Conservation (phyloP, 163 green algal genomes). For the Chlorella variabilis region DNA sequence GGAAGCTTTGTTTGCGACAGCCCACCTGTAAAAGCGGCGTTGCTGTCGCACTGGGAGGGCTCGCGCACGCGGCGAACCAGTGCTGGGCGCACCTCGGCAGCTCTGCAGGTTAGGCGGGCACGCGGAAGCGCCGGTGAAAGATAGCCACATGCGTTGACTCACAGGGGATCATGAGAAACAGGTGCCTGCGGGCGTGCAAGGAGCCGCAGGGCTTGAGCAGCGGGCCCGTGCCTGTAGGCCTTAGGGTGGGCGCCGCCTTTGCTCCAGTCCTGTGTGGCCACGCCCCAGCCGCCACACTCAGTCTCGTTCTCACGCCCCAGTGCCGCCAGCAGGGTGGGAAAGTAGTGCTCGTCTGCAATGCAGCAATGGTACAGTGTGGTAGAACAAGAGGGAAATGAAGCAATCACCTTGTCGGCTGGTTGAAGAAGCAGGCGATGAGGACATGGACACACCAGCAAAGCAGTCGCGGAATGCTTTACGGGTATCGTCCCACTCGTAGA, state of each 20-base stretch:
- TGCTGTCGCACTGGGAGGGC: neutral
- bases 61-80: neutral
- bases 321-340: slow-evolving; percentile 76
- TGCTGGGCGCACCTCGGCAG: neutral
- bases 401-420: too few species aligned
- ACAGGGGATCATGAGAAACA: neutral
- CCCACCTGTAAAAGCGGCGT: neutral
- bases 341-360: slow-evolving; percentile 87
- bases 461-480: slow-evolving; percentile 25
- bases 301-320: slow-evolving; percentile 59
- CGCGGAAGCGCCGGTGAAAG: neutral
- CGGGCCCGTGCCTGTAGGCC: neutral
- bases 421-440: too few species aligned
- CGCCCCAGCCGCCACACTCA: slow-evolving; percentile 48
- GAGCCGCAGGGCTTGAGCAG: neutral
- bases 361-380: too few species aligned
- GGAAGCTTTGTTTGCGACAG: too few species aligned
- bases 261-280: slow-evolving; percentile 43
- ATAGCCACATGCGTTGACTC: too few species aligned
- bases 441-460: slow-evolving; percentile 29
- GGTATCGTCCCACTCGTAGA: neutral
- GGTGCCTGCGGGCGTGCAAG: neutral
- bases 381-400: neutral
- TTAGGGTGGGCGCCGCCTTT: slow-evolving; percentile 40
- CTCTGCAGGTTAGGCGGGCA: neutral